Base-by-base conservation (phyloP, 345 rosid species). In the Balakata baccata region DNA sequence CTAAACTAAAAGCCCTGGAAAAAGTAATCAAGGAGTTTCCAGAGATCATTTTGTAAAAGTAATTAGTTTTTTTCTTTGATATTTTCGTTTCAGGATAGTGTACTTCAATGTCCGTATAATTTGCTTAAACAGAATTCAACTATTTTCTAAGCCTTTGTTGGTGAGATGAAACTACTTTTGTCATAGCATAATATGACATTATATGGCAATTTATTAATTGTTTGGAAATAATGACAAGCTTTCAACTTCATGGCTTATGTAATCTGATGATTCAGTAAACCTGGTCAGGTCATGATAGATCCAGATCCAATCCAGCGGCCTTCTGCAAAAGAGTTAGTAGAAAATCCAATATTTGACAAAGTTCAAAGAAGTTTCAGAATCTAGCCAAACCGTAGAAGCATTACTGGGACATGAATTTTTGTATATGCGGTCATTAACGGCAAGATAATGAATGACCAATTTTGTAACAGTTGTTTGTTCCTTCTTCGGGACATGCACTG, bases 301-400 rank as follows among this genome's bases (percentile, higher is more conserved):
- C 93, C 88, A 11, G 86, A 92, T 80, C 97, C 99, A 17, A 70
- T 60, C 17, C 85, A 84, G 34, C 89, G 96, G 39, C 97, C 97
- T 72, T 87, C 90, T 53, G 92, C 92, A 0, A 83, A 82, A 79
- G 92, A 90, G 56, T 18, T 93, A 50, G 56, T 88, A 37, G 87
- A 87, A 64, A 92, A 89, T 83, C 88, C 89, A 58, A 82, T 96
- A 52, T 90, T 96, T 53, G 82, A 82, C 74, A 84, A 81, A 84
- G 58, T 83, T 69, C 49, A 51, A 54, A 79, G 74, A 74, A 84
- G 67, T 58, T 47, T 52, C 56, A 85, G 72, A 76, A 14, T 34
- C 50, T 37, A 61, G 62, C 52, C 16, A 61, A 53, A 5, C 8
- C 7, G 25, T 66, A 41, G 11, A 46, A 22, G 69, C 43, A 66